A percentile compares a stretch with the other conserved stretches of the same genome.
phyloP scores from a whole-genome alignment of 768 basidiomycete species.

The Boletus vermiculosoides region DNA sequence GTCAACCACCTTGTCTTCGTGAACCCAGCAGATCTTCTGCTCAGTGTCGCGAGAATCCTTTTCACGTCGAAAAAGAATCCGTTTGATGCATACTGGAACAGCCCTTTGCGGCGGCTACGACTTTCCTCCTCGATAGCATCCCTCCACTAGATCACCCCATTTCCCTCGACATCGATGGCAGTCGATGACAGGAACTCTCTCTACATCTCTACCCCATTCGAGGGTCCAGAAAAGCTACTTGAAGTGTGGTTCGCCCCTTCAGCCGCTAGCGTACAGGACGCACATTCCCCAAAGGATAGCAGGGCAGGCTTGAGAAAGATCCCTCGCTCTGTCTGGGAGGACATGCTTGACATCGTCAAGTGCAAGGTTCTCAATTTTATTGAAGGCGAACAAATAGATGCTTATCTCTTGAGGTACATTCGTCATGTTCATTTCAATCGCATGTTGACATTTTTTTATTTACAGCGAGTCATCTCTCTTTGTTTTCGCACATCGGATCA shows the following conservation, averaged over 20 bases:
- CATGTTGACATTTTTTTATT: conserved; percentile 14
- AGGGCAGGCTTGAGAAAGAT: conserved; percentile 77
- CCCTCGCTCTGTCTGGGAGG: conserved; percentile 81
- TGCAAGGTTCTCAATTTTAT: conserved; percentile 94
- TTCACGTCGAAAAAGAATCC: conserved; percentile 14
- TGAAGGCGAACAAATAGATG: conserved; percentile 87
- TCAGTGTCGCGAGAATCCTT: conserved; percentile 15
- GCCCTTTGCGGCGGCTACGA: conserved; percentile 36
- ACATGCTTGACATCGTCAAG: conserved; percentile 94
- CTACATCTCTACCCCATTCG: conserved; percentile 60
- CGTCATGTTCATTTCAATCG: not conserved
- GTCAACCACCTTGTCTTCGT: conserved; percentile 14
- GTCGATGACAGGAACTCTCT: conserved; percentile 20
- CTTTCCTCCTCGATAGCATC: conserved; percentile 50
- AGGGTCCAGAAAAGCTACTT: conserved; percentile 92
- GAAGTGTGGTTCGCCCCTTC: conserved; percentile 97
- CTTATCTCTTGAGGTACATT: conserved; percentile 90
- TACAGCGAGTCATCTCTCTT: conserved; percentile 97
- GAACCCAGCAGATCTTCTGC: conserved; percentile 16
- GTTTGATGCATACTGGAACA: conserved; percentile 46
- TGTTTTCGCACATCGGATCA: conserved; percentile 90
- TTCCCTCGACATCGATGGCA: conserved; percentile 22
- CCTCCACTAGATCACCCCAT: conserved; percentile 17
- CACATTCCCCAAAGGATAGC: conserved; percentile 36
- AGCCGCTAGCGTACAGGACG: conserved; percentile 53